Evolutionary conservation across 352 stramenopile genomes (phyloP).

Genomic region (Plasmopara muralis): DNA sequence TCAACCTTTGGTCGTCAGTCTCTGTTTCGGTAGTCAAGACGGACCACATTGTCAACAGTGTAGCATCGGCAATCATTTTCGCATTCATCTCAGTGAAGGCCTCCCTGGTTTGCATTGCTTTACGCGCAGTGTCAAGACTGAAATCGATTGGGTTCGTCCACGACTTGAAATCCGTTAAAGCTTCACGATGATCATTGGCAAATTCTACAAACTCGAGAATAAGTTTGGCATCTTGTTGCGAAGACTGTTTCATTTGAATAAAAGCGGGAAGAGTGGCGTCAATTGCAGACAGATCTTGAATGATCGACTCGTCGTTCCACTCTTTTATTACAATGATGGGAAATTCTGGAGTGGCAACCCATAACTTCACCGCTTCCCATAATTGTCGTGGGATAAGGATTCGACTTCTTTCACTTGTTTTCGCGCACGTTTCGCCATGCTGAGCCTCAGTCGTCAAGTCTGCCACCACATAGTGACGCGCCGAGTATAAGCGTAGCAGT

Average conservation of each 20-base stretch:
- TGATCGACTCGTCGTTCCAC: conserved; percentile 24
- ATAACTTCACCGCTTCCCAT: conserved; percentile 40
- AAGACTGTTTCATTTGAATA: conserved; percentile 24
- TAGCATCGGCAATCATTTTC: conserved; percentile 21
- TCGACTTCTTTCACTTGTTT: conserved; percentile 1
- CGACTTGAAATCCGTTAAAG: conserved; percentile 9
- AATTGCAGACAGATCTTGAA: conserved; percentile 18
- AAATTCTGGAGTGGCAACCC: conserved; percentile 20
- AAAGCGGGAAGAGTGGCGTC: conserved; percentile 29
- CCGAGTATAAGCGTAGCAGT: conserved; percentile 29
- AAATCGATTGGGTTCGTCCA: conserved; percentile 12
- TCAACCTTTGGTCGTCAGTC: conserved; percentile 3
- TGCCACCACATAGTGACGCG: conserved; percentile 26
- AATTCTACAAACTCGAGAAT: conserved; percentile 30
- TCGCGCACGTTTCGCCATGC: neutral
- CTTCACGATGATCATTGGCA: conserved; percentile 13
- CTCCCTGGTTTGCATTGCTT: conserved; percentile 19
- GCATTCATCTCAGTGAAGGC: conserved; percentile 19
- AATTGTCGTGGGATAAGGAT: conserved; percentile 27
- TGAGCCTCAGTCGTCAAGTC: neutral
- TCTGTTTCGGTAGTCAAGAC: conserved; percentile 1
- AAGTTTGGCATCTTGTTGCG: conserved; percentile 12
- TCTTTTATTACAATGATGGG: conserved; percentile 20
- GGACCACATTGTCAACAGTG: conserved; percentile 25
- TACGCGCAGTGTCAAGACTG: conserved; percentile 21